Evolutionary conservation across 768 basidiomycete genomes (phyloP).

Genomic region (Amylocystis lapponica): DNA sequence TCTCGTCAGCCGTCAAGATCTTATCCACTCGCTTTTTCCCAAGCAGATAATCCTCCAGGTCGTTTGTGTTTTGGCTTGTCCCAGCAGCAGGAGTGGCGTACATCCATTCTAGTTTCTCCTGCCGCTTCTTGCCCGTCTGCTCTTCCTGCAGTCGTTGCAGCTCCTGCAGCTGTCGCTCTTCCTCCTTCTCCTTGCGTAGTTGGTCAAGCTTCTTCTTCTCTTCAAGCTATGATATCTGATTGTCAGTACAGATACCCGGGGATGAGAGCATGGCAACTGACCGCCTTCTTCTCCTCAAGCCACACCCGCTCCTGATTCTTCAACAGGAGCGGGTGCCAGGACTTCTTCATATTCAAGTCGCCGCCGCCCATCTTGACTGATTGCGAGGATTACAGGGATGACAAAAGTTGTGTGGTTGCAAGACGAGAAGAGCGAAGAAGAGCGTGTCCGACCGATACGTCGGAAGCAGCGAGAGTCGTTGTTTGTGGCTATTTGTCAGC

Average conservation of each 20-base stretch:
- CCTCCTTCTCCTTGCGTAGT: constrained; percentile 95
- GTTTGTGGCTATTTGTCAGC: constrained; percentile 29
- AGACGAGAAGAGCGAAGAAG: constrained; percentile 8
- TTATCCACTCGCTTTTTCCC: constrained; percentile 99
- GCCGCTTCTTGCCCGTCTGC: constrained; percentile 89
- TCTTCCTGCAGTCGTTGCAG: constrained; percentile 93
- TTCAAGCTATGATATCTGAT: constrained; percentile 57
- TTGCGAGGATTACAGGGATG: constrained; percentile 7
- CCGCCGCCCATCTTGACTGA: constrained; percentile 90
- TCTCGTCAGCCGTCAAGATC: constrained; percentile 86
- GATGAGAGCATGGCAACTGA: constrained; percentile 35
- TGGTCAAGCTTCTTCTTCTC: constrained; percentile 99
- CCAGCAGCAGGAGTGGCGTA: constrained; percentile 96
- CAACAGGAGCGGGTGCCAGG: constrained; percentile 97
- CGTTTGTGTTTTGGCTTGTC: constrained; percentile 79
- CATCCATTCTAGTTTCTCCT: constrained; percentile 98
- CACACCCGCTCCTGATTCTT: constrained; percentile 99
- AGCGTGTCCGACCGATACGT: constrained; percentile 1
- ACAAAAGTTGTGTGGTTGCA: constrained; percentile 7
- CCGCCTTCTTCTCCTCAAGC: constrained; percentile 96
- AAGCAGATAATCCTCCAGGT: constrained; percentile 92
- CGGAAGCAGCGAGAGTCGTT: constrained; percentile 8
- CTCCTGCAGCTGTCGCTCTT: constrained; percentile 94
- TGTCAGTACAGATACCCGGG: neutral
- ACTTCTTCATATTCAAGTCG: constrained; percentile 99